These are phyloP conservation scores for Plantago ovata DNA, from an alignment of 257 asterid genomes.

Conservation along the genomic window DNA sequence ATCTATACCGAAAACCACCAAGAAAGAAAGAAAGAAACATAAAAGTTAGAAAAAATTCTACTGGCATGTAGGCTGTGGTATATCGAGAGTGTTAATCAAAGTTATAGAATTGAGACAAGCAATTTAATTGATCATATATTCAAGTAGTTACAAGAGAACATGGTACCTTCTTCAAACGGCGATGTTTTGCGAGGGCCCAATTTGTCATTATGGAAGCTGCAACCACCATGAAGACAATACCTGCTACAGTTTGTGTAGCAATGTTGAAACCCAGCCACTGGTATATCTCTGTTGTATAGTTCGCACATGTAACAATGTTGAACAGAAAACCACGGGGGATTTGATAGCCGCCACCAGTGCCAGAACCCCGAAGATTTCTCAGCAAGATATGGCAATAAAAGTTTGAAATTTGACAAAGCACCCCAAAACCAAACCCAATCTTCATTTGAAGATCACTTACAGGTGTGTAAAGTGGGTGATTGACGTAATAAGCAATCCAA, in stretches of 20 bases:
- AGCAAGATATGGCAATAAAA: slow-evolving; percentile 87
- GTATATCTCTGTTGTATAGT: slow-evolving; percentile 92
- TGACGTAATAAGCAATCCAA: slow-evolving; percentile 78
- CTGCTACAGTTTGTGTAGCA: slow-evolving; percentile 90
- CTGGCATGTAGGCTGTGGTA: too few species aligned
- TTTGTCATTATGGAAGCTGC: slow-evolving; percentile 96
- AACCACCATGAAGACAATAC: slow-evolving; percentile 83
- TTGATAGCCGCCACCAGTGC: slow-evolving; percentile 76
- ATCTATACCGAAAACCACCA: not conserved
- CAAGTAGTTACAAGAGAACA: slow-evolving; percentile 12
- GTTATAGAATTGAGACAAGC: too few species aligned
- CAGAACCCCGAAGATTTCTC: slow-evolving; percentile 76
- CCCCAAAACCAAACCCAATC: slow-evolving; percentile 75
- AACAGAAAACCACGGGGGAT: slow-evolving; percentile 89
- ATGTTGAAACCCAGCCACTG: slow-evolving; percentile 98
- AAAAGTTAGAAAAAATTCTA: too few species aligned
- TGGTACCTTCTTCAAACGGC: slow-evolving; percentile 77
- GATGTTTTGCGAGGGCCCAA: slow-evolving; percentile 98
- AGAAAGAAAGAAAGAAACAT: not conserved
- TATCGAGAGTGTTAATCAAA: too few species aligned
- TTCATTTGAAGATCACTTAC: slow-evolving; percentile 86
- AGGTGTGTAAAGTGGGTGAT: slow-evolving; percentile 91
- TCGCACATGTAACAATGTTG: slow-evolving; percentile 92
- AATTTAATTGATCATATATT: too few species aligned
- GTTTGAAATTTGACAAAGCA: slow-evolving; percentile 80